Evolutionary conservation across 129 eudicot species (phyloP), one percentile per base, ranked within the genome.

Genomic region (Centaurea solstitialis): DNA sequence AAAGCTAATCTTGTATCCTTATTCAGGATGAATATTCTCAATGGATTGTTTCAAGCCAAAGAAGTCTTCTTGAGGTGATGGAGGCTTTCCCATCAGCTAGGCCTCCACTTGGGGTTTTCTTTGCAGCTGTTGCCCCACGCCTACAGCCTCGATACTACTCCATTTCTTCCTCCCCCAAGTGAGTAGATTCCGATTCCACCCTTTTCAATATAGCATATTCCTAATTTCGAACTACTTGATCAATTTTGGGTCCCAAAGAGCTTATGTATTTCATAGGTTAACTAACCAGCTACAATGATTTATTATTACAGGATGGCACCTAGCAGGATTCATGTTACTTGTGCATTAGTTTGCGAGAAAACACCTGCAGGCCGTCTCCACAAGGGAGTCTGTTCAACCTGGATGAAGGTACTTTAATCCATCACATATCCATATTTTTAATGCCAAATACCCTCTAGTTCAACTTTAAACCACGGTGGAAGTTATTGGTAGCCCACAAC

Each of bases 101-200:
- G 77, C 99, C 98, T 28, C 92, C 97, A 41, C 90, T 95, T 75
- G 99, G 99, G 24, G 94, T 95, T 78, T 95, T 95, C 94, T 95
- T 95, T 89, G 99, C 99, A 57, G 88, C 91, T 30, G 85, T 95
- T 76, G 89, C 97, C 35, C 98, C 99, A 26, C 98, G 98, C n/a
- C 81, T 95, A 76, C 99, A 92, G 84, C 97, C 99, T 6, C 88
- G 99, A 85, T 95, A 82, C 87, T 95, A 95, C 81, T 95, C 99
- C 6, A 95, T 95, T 66, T 95, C 99, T 76, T 95, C 98, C 43
- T 95, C 99, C 9, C 91, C 98, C 15, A 89, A 84, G 99, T 95
- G 30, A 80, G 82, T 87, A 72, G 28, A 45, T 81, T 47, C 9
- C 68, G 64, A 30, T 43, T 13, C 47, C 17, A 53, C 17, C 45